Evolutionary conservation across 1,139 yeast genomes (phyloP), one percentile per base, ranked within the genome.

Genomic region (Hyphopichia burtonii): DNA sequence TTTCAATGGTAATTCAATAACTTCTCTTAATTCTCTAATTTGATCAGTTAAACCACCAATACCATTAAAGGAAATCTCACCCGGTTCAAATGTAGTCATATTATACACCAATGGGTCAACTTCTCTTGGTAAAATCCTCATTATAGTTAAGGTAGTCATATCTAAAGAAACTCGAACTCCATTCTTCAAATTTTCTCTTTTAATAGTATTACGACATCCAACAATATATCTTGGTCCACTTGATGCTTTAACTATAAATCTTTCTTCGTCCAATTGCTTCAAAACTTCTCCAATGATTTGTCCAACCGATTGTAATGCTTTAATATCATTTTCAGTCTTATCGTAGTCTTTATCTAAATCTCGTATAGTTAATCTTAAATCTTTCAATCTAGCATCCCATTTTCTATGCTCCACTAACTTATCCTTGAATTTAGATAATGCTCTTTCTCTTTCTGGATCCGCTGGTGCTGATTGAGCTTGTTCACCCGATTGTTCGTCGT

Each of bases 221-320:
- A 94, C 99, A 56, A 94, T 93, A 62, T 94, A 94, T 57, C 99
- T 80, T 32, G 99, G 99, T 3, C 99, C 99, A 41, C 93, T 84
- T 6, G 96, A 86, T 2, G 99, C 98, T 69, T 94, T 94, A 39
- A 94, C 99, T 52, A 94, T 94, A 62, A 85, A 93, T 55, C 96
- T 76, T 61, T 94, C 99, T 41, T 89, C 96, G 51, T 91, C 96
- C 58, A 94, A 74, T 65, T 91, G 97, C 66, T 94, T 94, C 70
- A 94, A 80, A 20, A 94, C 96, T 65, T 94, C 99, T 41, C 99
- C 99, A 53, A 94, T 87, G 58, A 94, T 84, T 66, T 94, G 99
- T 4, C 99, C 99, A 49, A 94, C 96, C 48, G 96, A 86, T 66
- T 94, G 99, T 52, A 94, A 76, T 4, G 99, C 98, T 67, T 90